phyloP scores from a whole-genome alignment of 2,329 filamentous ascomycete species.

The Apiospora hydei region DNA sequence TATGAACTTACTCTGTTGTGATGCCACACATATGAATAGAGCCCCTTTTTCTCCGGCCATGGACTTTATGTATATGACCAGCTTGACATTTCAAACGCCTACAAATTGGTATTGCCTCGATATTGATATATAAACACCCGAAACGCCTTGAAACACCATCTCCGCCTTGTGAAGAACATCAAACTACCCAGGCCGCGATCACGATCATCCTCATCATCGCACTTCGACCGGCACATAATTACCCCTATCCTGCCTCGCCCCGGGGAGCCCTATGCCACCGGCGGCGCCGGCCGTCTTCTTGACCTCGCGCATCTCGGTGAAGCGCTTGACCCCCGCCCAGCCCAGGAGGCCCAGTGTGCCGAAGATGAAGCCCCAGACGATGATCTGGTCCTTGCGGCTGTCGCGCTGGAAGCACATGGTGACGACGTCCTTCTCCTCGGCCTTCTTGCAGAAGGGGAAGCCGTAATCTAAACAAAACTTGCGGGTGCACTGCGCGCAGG shows the following conservation, averaged over 20 bases:
- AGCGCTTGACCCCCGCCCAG: constrained; percentile 63
- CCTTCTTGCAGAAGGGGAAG: constrained; percentile 68
- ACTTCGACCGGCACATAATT: constrained; percentile 27
- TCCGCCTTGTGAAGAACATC: neutral
- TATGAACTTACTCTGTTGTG: neutral
- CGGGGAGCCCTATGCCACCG: constrained; percentile 25
- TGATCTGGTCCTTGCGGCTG: constrained; percentile 70
- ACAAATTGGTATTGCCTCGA: neutral
- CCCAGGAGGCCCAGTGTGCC: constrained; percentile 65
- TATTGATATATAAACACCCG: neutral
- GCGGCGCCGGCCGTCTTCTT: constrained; percentile 32
- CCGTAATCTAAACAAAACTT: constrained; percentile 67
- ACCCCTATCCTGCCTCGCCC: constrained; percentile 23
- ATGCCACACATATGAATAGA: neutral
- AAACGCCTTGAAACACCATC: neutral
- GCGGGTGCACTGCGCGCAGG: constrained; percentile 69
- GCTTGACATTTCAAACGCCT: neutral
- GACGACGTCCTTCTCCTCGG: constrained; percentile 66
- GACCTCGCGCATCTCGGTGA: constrained; percentile 50
- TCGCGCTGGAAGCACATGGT: constrained; percentile 73
- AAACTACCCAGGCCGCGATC: neutral
- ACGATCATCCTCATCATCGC: neutral
- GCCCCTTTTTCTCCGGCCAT: neutral
- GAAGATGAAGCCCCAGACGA: constrained; percentile 70
- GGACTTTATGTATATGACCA: neutral